These are phyloP conservation scores for Solanum gandarillasii DNA, from an alignment of 257 asterid species.

Conservation along the genomic window DNA sequence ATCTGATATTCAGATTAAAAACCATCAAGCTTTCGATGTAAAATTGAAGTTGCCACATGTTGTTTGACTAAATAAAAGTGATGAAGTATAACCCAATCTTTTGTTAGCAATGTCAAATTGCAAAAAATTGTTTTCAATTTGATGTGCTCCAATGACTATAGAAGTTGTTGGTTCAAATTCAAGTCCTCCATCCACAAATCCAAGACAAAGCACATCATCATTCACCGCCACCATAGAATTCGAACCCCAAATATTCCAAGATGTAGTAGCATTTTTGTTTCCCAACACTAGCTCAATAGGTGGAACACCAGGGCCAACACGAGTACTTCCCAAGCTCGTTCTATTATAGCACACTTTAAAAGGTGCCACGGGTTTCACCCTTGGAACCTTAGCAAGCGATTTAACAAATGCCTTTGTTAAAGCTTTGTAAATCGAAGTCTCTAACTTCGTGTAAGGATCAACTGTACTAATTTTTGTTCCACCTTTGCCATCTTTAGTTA, in stretches of 20 bases:
- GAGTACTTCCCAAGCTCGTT: conserved; percentile 12
- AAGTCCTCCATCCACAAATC: conserved; percentile 1
- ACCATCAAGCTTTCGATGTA: neutral
- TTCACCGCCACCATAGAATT: conserved; percentile 7
- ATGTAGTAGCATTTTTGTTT: neutral
- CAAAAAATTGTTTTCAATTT: conserved; percentile 19
- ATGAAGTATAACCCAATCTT: conserved; percentile 21
- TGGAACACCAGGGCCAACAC: conserved; percentile 33
- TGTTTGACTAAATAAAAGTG: conserved; percentile 9
- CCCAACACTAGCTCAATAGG: conserved; percentile 34
- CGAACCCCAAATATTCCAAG: conserved; percentile 2
- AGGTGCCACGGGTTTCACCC: conserved; percentile 29
- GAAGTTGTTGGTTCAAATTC: conserved; percentile 18
- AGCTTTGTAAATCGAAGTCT: neutral
- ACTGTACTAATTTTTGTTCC: neutral
- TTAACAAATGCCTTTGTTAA: conserved; percentile 19
- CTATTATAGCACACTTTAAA: conserved; percentile 44
- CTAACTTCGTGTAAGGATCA: neutral
- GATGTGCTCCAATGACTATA: conserved; percentile 24
- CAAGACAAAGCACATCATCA: neutral
- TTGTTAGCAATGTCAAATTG: conserved; percentile 20
- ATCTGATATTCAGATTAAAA: neutral
- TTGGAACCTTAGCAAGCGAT: conserved; percentile 26
- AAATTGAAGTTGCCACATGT: conserved; percentile 17
- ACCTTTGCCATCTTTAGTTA: neutral